Base-by-base conservation (phyloP, 176 grass and related monocot species). In the Zizania latifolia region DNA sequence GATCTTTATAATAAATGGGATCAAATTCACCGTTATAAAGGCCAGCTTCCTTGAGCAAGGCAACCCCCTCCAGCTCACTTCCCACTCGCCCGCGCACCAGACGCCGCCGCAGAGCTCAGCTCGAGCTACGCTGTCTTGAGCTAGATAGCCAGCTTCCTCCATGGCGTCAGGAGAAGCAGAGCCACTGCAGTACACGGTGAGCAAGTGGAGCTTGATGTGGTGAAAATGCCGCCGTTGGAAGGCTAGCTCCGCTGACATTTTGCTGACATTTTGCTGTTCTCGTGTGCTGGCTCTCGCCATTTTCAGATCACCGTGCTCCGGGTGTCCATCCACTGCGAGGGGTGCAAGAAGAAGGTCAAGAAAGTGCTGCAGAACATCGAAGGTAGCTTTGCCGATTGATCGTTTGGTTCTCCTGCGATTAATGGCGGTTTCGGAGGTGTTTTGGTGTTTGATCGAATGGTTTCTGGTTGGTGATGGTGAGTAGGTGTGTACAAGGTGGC, bases 321-420 rank as follows among this genome's bases (percentile, higher is more conserved):
- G 57, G 91, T 93, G 55, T 91, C 94, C 45, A 89, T 97, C 73
- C 94, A 97, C 79, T 97, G 94, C 72, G 90, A 93, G 74, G 94
- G 94, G 4, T 97, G 94, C 88, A 91, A 83, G 86, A 97, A 89
- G 78, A 93, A 97, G 78, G 94, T 97, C n/a, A 91, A 65, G 84
- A 97, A 78, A 63, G 87, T 93, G 26, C 87, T 97, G 22, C 73
- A 75, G 28, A 74, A 10, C 74, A 89, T 91, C 51, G 86, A 89
- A 65, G 94, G 93, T 97, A 72, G 22, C 32, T 62, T 80, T 11
- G 33, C 26, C 48, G 6, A 3, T 68, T 46, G 24, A 4, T 17
- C 28, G 26, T 4, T 75, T 58, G 36, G 8, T n/a, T 2, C 40
- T 32, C 57, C 12, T 68, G 37, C 56, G 53, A 44, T 31, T 5